Conservation (phyloP, 31 red algal genomes). For the Odonthalia washingtoniensis region DNA sequence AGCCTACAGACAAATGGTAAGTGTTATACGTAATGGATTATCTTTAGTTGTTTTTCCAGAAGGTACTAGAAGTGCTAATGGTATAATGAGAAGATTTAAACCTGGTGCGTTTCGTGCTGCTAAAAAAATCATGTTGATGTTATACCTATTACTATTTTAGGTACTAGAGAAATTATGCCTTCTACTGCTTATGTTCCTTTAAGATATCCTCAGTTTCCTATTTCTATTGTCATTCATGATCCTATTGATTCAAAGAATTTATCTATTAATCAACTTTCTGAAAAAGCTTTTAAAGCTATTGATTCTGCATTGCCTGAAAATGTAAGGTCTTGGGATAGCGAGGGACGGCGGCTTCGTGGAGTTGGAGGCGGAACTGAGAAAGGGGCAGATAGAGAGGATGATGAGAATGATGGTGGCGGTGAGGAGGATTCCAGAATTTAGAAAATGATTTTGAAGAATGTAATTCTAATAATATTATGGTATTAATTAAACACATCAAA, state of each 20-base stretch:
- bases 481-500: too few relatives aligned
- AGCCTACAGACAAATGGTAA: constrained; percentile 87
- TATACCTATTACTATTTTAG: constrained; percentile 92
- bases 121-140: constrained; percentile 70
- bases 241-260: constrained; percentile 58
- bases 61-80: constrained; percentile 84
- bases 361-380: too few relatives aligned
- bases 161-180: constrained; percentile 93
- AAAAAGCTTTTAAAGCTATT: constrained; percentile 69
- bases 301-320: constrained; percentile 78
- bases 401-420: too few relatives aligned
- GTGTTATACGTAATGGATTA: constrained; percentile 53
- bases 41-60: constrained; percentile 95
- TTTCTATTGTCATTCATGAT: constrained; percentile 85
- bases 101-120: constrained; percentile 92
- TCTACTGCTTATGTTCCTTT: constrained; percentile 81
- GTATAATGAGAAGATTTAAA: constrained; percentile 79
- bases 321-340: too few relatives aligned
- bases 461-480: too few relatives aligned
- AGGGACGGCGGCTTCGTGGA: too few relatives aligned
- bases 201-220: constrained; percentile 59
- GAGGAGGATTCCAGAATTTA: too few relatives aligned
- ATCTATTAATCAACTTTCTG: constrained; percentile 58
- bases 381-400: too few relatives aligned
- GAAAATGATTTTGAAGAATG: too few relatives aligned